Evolutionary conservation across 495 filamentous ascomycete genomes (phyloP), one percentile per base, ranked within the genome.

Genomic region (Trichoderma parareesei): DNA sequence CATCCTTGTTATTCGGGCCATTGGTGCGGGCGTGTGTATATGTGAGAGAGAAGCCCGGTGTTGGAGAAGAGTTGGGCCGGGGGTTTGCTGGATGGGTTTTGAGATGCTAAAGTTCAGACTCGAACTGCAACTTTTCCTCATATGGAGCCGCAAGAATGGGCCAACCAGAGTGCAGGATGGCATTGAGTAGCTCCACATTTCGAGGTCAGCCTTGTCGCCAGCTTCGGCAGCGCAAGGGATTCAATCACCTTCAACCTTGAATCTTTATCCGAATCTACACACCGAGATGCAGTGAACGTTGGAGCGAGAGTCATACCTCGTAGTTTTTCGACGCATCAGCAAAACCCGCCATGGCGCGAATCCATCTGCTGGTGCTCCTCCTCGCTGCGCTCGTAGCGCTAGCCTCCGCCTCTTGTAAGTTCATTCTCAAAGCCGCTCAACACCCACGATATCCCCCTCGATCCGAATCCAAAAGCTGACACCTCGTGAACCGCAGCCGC

Each of bases 401-500:
- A 10, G 62, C 35, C 10, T 48, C 62, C 14, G 48, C 43, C 40
- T 41, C 40, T 16, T 44, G 62, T 44, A 64, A 35, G 62, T n/a
- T 38, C 37, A 10, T 6, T 8, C 35, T 44, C 4, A 62, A 41
- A 9, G 18, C 27, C 57, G 10, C 4, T n/a, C 46, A 16, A 7
- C n/a, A 20, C 27, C 27, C 27, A 27, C 27, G 27, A 27, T 27
- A 27, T 27, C 27, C 27, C 27, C 27, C 27, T 27, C 27, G 27
- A 27, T 27, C 27, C 20, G 20, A 35, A 6, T 13, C 35, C 33
- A 11, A 3, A 11, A 14, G 18, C 41, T 27, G 37, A 63, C 67
- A 74, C 11, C 78, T 5, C 43, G 33, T 5, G 53, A 18, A 5
- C 53, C 18, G 48, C 64, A 82, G 78, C 76, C 13, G 72, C 91